A percentile compares a stretch with the other conserved stretches of the same genome.
Evolutionary conservation across 345 rosid species (phyloP).

Genomic region (Eucalyptus pauciflora): DNA sequence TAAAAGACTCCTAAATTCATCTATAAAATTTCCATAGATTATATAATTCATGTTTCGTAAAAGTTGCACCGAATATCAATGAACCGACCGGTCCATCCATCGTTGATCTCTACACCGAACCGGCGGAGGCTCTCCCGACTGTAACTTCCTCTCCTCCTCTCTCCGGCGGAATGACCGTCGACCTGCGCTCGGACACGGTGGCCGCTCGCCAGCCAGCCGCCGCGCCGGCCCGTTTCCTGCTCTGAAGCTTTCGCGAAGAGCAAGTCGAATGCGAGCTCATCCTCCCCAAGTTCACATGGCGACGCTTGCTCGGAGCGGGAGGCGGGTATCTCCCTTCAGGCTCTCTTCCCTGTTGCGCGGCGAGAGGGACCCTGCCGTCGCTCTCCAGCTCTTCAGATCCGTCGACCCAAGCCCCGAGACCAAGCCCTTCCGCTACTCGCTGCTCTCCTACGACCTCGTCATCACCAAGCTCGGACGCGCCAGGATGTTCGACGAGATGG

Average conservation of each 20-base stretch:
- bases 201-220: background rate
- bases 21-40: background rate
- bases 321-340: slow-evolving; percentile 40
- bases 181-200: background rate
- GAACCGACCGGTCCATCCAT: background rate
- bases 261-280: background rate
- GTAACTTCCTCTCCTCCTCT: background rate
- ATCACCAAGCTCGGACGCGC: slow-evolving; percentile 71
- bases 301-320: background rate
- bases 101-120: background rate
- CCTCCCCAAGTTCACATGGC: background rate
- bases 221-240: background rate
- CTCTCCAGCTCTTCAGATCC: slow-evolving; percentile 44
- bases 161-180: background rate
- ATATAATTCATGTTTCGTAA: background rate
- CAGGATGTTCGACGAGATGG: slow-evolving; percentile 67
- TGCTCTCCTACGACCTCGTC: slow-evolving; percentile 64
- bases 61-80: background rate
- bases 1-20: background rate
- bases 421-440: slow-evolving; percentile 33
- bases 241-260: background rate
- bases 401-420: slow-evolving; percentile 20
- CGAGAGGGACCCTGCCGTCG: slow-evolving; percentile 51
- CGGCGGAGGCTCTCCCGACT: background rate
- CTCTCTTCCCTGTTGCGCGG: slow-evolving; percentile 62